A percentile compares a stretch with the other conserved stretches of the same genome.
Conservation (phyloP, 2,329 filamentous ascomycete species). For the Diaporthe sp. region DNA sequence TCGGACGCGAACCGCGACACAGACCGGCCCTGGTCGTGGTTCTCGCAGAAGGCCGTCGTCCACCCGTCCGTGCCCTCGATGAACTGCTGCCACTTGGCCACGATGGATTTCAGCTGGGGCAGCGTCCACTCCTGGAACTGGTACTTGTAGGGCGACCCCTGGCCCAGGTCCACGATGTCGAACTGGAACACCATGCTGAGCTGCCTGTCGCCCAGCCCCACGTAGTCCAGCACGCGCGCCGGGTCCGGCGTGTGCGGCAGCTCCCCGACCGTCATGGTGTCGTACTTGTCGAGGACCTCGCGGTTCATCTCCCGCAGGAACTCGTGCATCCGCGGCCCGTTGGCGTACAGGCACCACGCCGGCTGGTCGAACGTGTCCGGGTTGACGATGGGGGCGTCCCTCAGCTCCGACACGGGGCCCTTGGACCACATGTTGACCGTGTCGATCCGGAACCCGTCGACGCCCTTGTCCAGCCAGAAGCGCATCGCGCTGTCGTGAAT, state of each 20-base stretch:
- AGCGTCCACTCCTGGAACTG: constrained; percentile 65
- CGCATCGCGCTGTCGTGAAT: constrained; percentile 79
- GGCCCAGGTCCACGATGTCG: constrained; percentile 72
- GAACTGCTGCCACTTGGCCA: constrained; percentile 64
- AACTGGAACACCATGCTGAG: constrained; percentile 80
- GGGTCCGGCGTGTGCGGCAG: constrained; percentile 73
- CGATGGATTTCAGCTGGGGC: constrained; percentile 60
- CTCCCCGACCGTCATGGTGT: constrained; percentile 79
- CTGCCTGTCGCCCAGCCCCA: constrained; percentile 69
- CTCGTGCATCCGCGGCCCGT: constrained; percentile 78
- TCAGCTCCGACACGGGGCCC: constrained; percentile 60
- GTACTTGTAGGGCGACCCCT: constrained; percentile 64
- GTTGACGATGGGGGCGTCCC: constrained; percentile 68
- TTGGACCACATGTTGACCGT: constrained; percentile 80
- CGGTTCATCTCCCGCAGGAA: constrained; percentile 75
- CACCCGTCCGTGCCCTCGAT: constrained; percentile 66
- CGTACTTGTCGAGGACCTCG: constrained; percentile 68
- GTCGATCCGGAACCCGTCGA: constrained; percentile 81
- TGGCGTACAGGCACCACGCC: constrained; percentile 70
- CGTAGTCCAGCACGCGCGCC: constrained; percentile 69
- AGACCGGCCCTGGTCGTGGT: constrained; percentile 71
- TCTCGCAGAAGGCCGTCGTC: constrained; percentile 73
- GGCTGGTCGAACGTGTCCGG: constrained; percentile 62
- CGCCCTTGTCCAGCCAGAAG: constrained; percentile 83
- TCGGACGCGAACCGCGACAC: constrained; percentile 66